A percentile compares a stretch with the other conserved stretches of the same genome.
phyloP scores from a whole-genome alignment of 352 stramenopile species.

The Phytophthora colocasiae region DNA sequence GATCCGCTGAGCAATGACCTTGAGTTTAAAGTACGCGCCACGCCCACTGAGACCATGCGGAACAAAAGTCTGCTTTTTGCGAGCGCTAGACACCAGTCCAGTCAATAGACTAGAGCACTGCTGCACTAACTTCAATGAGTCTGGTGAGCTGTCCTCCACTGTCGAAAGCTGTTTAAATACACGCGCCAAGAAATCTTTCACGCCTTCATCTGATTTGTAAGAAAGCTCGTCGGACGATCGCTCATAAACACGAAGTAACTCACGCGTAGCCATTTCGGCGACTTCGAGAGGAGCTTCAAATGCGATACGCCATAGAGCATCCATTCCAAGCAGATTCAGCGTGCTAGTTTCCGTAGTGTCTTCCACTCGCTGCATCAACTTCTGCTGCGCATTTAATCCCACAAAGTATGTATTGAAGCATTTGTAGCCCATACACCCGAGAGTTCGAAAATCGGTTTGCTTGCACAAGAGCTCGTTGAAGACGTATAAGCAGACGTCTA shows the following conservation, averaged over 20 bases:
- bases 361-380: slow-evolving; percentile 37
- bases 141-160: slow-evolving; percentile 53
- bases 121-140: slow-evolving; percentile 75
- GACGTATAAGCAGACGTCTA: slow-evolving; percentile 82
- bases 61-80: slow-evolving; percentile 59
- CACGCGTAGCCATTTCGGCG: slow-evolving; percentile 75
- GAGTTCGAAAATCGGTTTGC: slow-evolving; percentile 76
- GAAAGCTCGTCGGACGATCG: slow-evolving; percentile 49
- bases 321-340: slow-evolving; percentile 69
- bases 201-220: slow-evolving; percentile 38
- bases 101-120: slow-evolving; percentile 79
- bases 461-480: slow-evolving; percentile 86
- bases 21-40: slow-evolving; percentile 81
- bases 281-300: slow-evolving; percentile 84
- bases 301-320: slow-evolving; percentile 85
- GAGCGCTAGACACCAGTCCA: slow-evolving; percentile 65
- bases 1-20: slow-evolving; percentile 83
- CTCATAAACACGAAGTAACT: slow-evolving; percentile 85
- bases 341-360: slow-evolving; percentile 26
- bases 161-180: slow-evolving; percentile 77
- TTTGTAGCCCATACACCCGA: slow-evolving; percentile 83
- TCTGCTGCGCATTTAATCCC: slow-evolving; percentile 70
- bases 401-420: slow-evolving; percentile 92
- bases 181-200: slow-evolving; percentile 84
- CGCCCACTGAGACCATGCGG: slow-evolving; percentile 75